Conservation (phyloP, 345 rosid species). For the Citrus sinensis region DVS_A1.0 CM039161.1:22989501-22990000, state of each 20-base stretch:
- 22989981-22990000: neutral
- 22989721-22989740: conserved; percentile 56
- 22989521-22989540: conserved; percentile 20
- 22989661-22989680: conserved; percentile 26
- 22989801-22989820: conserved; percentile 45
- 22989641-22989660: conserved; percentile 38
- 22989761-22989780: conserved; percentile 43
- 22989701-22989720: conserved; percentile 59
- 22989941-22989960: conserved; percentile 27
- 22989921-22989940: conserved; percentile 32
- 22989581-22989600: conserved; percentile 11
- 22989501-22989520: neutral
- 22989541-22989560: conserved; percentile 4
- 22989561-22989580: conserved; percentile 5
- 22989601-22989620: conserved; percentile 15
- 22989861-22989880: conserved; percentile 44
- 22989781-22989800: conserved; percentile 52
- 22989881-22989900: conserved; percentile 53
- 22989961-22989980: conserved; percentile 37
- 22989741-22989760: conserved; percentile 47
- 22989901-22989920: conserved; percentile 56
- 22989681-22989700: conserved; percentile 34
- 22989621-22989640: conserved; percentile 12
- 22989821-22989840: conserved; percentile 54
- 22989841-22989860: conserved; percentile 41